Evolutionary conservation across 1,139 yeast species (phyloP).

Genomic region (Hansenula sp.): DNA sequence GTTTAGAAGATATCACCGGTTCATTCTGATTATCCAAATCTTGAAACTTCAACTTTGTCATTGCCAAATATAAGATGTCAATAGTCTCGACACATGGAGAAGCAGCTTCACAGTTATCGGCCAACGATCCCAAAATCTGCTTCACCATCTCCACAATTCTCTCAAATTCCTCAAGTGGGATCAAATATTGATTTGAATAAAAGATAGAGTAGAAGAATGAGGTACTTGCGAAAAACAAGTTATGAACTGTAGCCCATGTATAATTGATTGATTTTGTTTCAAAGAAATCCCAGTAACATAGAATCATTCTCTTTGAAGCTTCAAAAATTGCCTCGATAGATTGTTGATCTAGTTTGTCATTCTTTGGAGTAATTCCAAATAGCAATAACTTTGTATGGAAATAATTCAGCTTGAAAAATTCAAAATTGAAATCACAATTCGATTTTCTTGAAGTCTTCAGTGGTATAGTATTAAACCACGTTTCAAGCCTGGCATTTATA

Average conservation of each 20-base stretch:
- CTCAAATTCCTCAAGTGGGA: slow-evolving; percentile 49
- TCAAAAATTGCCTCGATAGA: slow-evolving; percentile 58
- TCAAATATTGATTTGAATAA: slow-evolving; percentile 53
- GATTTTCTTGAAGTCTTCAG: slow-evolving; percentile 57
- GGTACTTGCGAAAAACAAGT: slow-evolving; percentile 84
- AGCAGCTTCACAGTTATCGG: slow-evolving; percentile 79
- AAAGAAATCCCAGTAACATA: slow-evolving; percentile 56
- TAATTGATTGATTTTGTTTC: slow-evolving; percentile 62
- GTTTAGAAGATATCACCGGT: slow-evolving; percentile 5
- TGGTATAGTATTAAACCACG: slow-evolving; percentile 53
- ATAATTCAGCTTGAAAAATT: slow-evolving; percentile 70
- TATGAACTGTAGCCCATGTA: slow-evolving; percentile 93
- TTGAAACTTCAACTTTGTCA: slow-evolving; percentile 58
- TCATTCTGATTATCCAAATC: slow-evolving; percentile 7
- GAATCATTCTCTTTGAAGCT: slow-evolving; percentile 64
- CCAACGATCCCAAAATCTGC: slow-evolving; percentile 55
- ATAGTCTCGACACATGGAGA: slow-evolving; percentile 66
- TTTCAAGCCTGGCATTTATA: slow-evolving; percentile 47
- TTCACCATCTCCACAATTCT: slow-evolving; percentile 54
- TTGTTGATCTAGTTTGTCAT: slow-evolving; percentile 46
- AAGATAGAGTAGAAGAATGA: slow-evolving; percentile 76
- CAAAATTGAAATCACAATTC: slow-evolving; percentile 72
- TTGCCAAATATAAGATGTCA: slow-evolving; percentile 68
- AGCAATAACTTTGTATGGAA: slow-evolving; percentile 69
- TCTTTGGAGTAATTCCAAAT: slow-evolving; percentile 75